phyloP scores from a whole-genome alignment of 257 asterid species.

The Catharanthus roseus region DNA sequence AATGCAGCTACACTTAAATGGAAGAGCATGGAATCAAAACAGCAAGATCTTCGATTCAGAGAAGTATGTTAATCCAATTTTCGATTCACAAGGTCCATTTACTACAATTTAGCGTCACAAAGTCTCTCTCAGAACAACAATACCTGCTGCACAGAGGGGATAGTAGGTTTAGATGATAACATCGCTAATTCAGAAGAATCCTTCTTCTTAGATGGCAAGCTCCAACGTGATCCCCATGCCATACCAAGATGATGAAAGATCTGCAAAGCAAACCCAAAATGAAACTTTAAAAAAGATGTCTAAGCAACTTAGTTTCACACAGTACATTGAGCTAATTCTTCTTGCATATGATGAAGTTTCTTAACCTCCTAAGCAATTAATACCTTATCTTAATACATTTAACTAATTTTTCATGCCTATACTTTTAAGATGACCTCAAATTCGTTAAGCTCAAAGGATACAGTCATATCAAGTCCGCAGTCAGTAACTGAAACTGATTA shows the following conservation, averaged over 20 bases:
- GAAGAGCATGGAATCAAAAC: background rate
- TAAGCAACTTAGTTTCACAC: background rate
- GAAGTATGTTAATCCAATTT: background rate
- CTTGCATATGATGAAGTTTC: background rate
- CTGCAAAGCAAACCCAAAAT: constrained; percentile 34
- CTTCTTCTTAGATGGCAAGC: constrained; percentile 31
- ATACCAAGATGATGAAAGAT: constrained; percentile 87
- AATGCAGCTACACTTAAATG: background rate
- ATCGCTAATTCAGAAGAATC: constrained; percentile 36
- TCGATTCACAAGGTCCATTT: background rate
- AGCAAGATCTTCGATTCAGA: background rate
- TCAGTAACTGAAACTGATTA: too few relatives aligned
- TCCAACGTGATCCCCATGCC: constrained; percentile 93
- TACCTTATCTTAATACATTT: background rate
- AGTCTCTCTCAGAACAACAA: constrained; percentile 6
- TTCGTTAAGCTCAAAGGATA: background rate
- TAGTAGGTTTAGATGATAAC: constrained; percentile 48
- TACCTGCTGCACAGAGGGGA: constrained; percentile 70
- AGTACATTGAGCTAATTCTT: background rate
- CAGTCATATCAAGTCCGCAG: background rate
- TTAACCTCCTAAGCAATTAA: background rate
- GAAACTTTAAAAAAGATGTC: background rate
- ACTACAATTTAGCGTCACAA: background rate
- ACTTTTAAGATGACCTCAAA: background rate
- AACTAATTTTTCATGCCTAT: background rate